Base-by-base conservation (phyloP, 2,329 filamentous ascomycete species). In the Pestalotiopsis sp. region DNA sequence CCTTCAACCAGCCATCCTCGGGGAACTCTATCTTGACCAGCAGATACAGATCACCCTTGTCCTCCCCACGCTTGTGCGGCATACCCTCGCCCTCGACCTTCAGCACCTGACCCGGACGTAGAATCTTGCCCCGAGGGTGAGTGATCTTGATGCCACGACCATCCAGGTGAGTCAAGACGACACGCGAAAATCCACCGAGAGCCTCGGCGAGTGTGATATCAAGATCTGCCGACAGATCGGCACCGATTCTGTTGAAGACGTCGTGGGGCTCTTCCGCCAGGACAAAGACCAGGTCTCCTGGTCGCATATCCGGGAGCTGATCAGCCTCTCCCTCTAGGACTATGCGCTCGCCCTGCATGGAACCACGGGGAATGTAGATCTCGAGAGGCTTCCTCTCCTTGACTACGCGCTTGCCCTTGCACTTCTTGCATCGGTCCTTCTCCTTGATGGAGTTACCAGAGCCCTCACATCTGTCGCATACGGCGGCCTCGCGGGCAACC, bases 361-460 rank as follows among this genome's bases (percentile, higher is more conserved):
- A 92, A 61, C 95, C 95, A 65, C 93, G 90, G 11, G 95, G 94
- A 69, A 99, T 97, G 83, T 98, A 98, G 65, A 99, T 91, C 82
- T 99, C 96, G 70, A 99, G 86, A 3, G 95, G 93, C 84, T 98
- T 99, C 81, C 93, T 96, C 81, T 96, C 93, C 76, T 94, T 92
- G 59, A 90, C 90, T 14, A 93, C 94, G 71, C 93, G 89, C 80
- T 93, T 93, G 76, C 96, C 96, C 83, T 98, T 98, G 89, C 96
- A 99, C 85, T 96, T 98, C 87, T 97, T 97, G 86, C 96, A 99
- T 78, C 94, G 93, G 77, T 99, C 96, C 85, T 98, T 98, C 77
- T 97, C 94, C 81, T 95, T 95, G 84, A 91, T 97, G 77, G 95
- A 90, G 77, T 91, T 90, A 5, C 96, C 96, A n/a, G 90, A 88